phyloP scores from a whole-genome alignment of 2,329 filamentous ascomycete genomes.

The Dothiorella sarmentorum region DNA sequence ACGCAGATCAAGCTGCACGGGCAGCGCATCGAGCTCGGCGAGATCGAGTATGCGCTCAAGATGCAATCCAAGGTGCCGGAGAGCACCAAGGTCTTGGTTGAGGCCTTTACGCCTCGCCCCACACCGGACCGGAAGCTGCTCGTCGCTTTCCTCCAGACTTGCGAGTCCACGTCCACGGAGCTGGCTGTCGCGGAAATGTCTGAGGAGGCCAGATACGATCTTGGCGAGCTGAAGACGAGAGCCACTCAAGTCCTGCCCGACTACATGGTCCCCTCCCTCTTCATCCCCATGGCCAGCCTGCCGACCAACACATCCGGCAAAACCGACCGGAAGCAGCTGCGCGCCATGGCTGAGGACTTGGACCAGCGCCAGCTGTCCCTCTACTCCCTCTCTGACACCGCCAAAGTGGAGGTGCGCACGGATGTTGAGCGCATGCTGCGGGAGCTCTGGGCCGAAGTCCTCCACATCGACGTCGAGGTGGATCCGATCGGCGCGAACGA shows the following conservation, averaged over 20 bases:
- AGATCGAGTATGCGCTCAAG: slow-evolving; percentile 65
- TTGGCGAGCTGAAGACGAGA: too few species aligned
- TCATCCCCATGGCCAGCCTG: slow-evolving; percentile 66
- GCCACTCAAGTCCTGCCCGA: slow-evolving; percentile 59
- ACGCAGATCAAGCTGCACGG: slow-evolving; percentile 80
- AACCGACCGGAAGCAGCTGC: slow-evolving; percentile 59
- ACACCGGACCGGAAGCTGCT: slow-evolving; percentile 14
- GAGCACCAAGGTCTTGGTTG: slow-evolving; percentile 48
- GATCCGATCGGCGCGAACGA: slow-evolving; percentile 32
- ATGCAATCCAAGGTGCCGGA: too few species aligned
- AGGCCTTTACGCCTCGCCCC: slow-evolving; percentile 48
- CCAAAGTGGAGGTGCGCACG: too few species aligned
- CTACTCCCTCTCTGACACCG: too few species aligned
- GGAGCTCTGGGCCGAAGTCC: slow-evolving; percentile 7
- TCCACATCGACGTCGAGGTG: neutral
- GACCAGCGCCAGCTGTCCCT: too few species aligned
- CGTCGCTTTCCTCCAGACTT: slow-evolving; percentile 41
- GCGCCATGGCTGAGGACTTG: neutral
- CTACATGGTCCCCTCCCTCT: slow-evolving; percentile 76
- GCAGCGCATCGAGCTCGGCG: slow-evolving; percentile 72
- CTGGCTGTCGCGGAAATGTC: slow-evolving; percentile 47
- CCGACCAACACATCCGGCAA: slow-evolving; percentile 75
- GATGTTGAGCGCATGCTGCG: too few species aligned
- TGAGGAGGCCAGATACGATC: too few species aligned
- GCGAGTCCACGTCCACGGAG: slow-evolving; percentile 26